Evolutionary conservation across 129 eudicot genomes (phyloP).

Genomic region (Pseudognaphalium luteoalbum): DNA sequence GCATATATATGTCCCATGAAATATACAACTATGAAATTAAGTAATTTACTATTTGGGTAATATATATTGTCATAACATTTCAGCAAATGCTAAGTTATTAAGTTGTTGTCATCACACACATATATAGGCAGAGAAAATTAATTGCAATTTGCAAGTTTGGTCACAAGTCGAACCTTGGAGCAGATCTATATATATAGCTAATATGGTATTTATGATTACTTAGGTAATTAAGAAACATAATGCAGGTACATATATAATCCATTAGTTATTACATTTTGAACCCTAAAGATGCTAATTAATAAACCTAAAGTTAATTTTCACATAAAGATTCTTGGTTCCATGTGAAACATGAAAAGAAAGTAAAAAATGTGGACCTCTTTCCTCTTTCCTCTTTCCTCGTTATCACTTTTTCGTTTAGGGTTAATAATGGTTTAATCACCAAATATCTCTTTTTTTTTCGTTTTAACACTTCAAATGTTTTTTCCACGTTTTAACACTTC

Average conservation of each 20-base stretch:
- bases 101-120: not conserved
- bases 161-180: not conserved
- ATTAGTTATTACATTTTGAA: too few species aligned
- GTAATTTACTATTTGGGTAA: constrained; percentile 18
- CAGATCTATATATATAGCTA: not conserved
- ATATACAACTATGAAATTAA: not conserved
- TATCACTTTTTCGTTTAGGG: not conserved
- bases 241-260: too few species aligned
- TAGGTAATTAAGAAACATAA: too few species aligned
- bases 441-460: too few species aligned
- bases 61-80: not conserved
- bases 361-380: not conserved
- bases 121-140: not conserved
- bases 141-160: not conserved
- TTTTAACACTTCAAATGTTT: too few species aligned
- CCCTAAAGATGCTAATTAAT: not conserved
- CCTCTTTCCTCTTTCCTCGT: not conserved
- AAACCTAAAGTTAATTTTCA: too few species aligned
- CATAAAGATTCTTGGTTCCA: not conserved
- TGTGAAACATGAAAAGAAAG: constrained; percentile 3
- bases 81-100: not conserved
- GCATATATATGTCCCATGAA: constrained; percentile 6
- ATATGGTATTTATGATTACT: too few species aligned
- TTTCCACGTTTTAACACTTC: too few species aligned
- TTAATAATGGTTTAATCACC: too few species aligned